Evolutionary conservation across 2,329 filamentous ascomycete species (phyloP), one percentile per base, ranked within the genome.

Genomic region (Rachicladosporium sp.): DNA sequence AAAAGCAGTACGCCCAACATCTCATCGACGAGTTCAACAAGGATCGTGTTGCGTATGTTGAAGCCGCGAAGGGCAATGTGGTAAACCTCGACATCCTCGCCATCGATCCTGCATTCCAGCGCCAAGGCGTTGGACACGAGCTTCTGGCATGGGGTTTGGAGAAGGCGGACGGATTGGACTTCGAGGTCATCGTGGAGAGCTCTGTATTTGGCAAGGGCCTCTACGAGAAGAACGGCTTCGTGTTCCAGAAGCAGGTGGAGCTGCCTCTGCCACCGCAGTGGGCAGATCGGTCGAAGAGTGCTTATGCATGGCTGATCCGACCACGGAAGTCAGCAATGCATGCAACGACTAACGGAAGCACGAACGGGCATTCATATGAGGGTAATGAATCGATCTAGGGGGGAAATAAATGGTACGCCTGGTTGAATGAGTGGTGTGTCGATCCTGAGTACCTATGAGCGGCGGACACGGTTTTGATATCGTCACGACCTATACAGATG

Each of bases 201-300:
- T 50, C 47, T 21, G 33, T 42, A n/a, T 50, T 37, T 39, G 53
- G 51, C 6, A 51, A 47, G 30, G 44, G 49, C 3, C 38, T 53
- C 29, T 56, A 56, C 34, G 43, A 50, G 46, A 53, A 54, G 48
- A 45, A 54, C 40, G 54, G 53, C 13, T 56, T 50, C 36, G 44
- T 47, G 6, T 54, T 51, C 35, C 36, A 49, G 7, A 51, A 50
- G 36, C 46, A 53, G 41, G 44, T 48, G 6, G 34, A 40, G 4
- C 29, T 49, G 8, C 23, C 23, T 27, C 23, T 27, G 23, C 23
- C 23, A 27, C 23, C 23, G 23, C 23, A 27, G 4, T 27, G 23
- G 23, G 23, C 23, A 27, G 23, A 27, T 27, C 23, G 23, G 6
- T 27, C 23, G 23, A 27, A 4, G 2, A 27, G 23, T 27, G 23